These are phyloP conservation scores for Vaccinium darrowii DNA, from an alignment of 148 eudicot species.

Conservation along the genomic window DNA sequence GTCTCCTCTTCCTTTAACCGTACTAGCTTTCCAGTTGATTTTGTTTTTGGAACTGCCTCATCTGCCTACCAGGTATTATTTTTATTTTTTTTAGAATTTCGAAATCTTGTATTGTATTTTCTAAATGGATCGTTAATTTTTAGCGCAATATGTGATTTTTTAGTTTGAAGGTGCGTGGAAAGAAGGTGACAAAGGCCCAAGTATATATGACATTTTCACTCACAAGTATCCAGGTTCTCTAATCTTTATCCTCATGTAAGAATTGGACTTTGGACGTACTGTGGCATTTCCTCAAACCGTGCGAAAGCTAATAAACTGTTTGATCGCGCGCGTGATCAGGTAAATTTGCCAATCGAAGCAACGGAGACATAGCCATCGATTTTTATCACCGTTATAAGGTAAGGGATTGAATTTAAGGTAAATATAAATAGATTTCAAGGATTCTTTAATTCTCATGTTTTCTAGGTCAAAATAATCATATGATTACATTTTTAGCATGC, in stretches of 20 bases:
- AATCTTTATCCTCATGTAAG: background rate
- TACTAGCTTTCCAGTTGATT: background rate
- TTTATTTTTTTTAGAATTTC: background rate
- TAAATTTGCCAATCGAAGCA: constrained; percentile 13
- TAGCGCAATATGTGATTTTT: background rate
- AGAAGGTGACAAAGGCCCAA: background rate
- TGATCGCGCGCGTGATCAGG: background rate
- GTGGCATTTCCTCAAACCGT: too few species aligned
- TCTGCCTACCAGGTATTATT: background rate
- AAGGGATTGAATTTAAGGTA: background rate
- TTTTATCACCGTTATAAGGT: constrained; percentile 32
- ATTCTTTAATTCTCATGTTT: too few species aligned
- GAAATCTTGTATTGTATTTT: background rate
- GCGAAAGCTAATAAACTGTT: background rate
- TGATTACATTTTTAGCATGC: background rate
- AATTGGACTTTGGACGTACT: too few species aligned
- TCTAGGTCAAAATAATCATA: background rate
- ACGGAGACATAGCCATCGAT: constrained; percentile 23
- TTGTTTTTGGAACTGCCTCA: constrained; percentile 10
- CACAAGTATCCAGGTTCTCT: background rate
- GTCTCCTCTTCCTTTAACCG: background rate
- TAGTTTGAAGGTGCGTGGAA: constrained; percentile 14
- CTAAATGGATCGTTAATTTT: background rate
- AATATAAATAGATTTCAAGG: too few species aligned
- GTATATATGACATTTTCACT: background rate